Conservation (phyloP, 1,284 basidiomycete genomes). For the Malassezia sp. region DNA sequence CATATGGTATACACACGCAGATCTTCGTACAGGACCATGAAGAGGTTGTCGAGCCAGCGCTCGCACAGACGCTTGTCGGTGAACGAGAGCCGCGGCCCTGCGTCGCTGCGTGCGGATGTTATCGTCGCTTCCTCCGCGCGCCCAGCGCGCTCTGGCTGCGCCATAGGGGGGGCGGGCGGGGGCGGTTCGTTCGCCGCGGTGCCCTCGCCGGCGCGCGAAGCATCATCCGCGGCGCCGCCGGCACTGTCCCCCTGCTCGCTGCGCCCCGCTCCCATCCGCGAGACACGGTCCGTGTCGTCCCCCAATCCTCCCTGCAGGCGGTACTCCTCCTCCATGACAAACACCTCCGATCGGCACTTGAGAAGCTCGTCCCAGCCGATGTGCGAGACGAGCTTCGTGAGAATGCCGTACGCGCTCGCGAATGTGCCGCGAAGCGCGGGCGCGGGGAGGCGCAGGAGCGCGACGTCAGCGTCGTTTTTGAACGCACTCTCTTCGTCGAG, state of each 20-base stretch:
- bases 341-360: constrained; percentile 81
- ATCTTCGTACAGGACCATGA: constrained; percentile 98
- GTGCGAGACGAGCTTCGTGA: constrained; percentile 76
- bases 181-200: too few species aligned
- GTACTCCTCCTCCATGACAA: constrained; percentile 99
- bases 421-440: constrained; percentile 90
- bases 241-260: too few species aligned
- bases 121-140: too few species aligned
- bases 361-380: constrained; percentile 98
- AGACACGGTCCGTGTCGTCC: too few species aligned
- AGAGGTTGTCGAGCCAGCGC: constrained; percentile 93
- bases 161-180: too few species aligned
- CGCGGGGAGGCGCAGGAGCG: constrained; percentile 79
- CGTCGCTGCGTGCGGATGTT: too few species aligned
- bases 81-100: constrained; percentile 64
- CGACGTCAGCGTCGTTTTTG: constrained; percentile 89
- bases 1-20: constrained; percentile 98
- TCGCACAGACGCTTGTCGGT: constrained; percentile 94
- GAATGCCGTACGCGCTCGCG: constrained; percentile 79
- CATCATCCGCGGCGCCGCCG: too few species aligned
- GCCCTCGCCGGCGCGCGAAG: too few species aligned
- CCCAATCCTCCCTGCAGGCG: too few species aligned
- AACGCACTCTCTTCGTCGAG: constrained; percentile 55
- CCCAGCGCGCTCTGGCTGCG: too few species aligned
- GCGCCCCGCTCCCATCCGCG: too few species aligned